These are phyloP conservation scores for Eucalyptus marginata DNA, from an alignment of 345 rosid genomes.

Conservation along the genomic window DNA sequence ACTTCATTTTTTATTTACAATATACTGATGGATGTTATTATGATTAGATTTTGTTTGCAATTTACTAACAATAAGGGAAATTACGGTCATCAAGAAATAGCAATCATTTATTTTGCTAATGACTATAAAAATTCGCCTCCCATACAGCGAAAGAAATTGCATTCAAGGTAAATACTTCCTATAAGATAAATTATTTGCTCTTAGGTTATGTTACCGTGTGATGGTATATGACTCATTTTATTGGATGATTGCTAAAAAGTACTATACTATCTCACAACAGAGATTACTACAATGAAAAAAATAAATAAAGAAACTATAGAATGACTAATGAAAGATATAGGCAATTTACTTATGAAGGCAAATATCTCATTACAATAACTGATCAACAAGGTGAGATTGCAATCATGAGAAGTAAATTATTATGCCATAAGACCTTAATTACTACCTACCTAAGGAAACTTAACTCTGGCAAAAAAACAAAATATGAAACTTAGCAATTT, in stretches of 20 bases:
- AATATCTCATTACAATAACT: neutral
- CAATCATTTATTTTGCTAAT: fast-evolving
- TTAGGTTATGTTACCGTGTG: neutral
- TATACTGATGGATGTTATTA: neutral
- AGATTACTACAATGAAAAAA: neutral
- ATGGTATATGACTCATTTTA: fast-evolving
- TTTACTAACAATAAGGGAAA: neutral
- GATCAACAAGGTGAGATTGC: neutral
- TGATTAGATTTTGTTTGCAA: neutral
- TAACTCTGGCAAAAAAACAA: fast-evolving
- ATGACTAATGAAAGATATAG: neutral
- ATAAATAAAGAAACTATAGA: neutral
- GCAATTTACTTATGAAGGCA: neutral
- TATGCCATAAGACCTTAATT: neutral
- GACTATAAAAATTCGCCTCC: fast-evolving
- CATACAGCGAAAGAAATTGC: neutral
- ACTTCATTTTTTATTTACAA: no score
- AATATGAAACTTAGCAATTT: neutral
- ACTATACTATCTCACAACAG: fast-evolving
- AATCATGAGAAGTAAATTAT: neutral
- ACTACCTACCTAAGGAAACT: neutral
- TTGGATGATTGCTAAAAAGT: fast-evolving
- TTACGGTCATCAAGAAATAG: fast-evolving
- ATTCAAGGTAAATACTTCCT: neutral
- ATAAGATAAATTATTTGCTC: neutral